Evolutionary conservation across 2,329 filamentous ascomycete species (phyloP), one percentile per base, ranked within the genome.

Genomic region (Exophiala viscosa): DNA sequence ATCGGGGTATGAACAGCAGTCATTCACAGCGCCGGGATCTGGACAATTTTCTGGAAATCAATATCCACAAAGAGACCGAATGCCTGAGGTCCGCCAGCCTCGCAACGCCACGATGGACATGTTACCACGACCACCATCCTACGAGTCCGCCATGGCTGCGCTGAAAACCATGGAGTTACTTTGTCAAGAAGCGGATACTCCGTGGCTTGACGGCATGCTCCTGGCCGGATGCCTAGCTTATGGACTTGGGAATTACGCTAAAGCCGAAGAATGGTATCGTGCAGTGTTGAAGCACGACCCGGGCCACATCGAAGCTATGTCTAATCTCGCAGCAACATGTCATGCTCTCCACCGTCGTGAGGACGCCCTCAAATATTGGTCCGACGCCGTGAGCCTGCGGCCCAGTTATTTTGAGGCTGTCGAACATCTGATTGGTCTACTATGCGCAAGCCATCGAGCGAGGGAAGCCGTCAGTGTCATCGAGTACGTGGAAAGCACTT

Each of bases 361-460:
- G 43, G 92, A 97, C 65, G 93, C 93, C 5, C 86, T 96, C 66
- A 79, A 84, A 52, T 81, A 90, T 65, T 99, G 93, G 93, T 76
- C 86, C 59, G 83, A 81, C 55, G 90, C 90, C n/a, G 84, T 97
- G 20, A 87, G 84, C 65, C 75, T 88, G 52, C 85, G 88, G 7
- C 93, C 93, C 0, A 87, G 84, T 65, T 95, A 95, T 70, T 87
- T 99, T 52, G 93, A 99, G 72, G 91, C 93, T 6, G 90, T 93
- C 2, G 93, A 99, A 67, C 91, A 97, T 73, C 79, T 99, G 1
- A 88, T 97, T 28, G 90, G 90, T 1, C 75, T 97, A 42, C 71
- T 97, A 14, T 96, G 92, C 66, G 83, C 81, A 44, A 88, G 85
- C 55, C 87, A 95, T 52, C 82, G 91, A 57, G 87, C 85, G 44